A percentile compares a stretch with the other conserved stretches of the same genome.
Evolutionary conservation across 2,329 filamentous ascomycete species (phyloP).

Genomic region (Neurospora sp.): DNA sequence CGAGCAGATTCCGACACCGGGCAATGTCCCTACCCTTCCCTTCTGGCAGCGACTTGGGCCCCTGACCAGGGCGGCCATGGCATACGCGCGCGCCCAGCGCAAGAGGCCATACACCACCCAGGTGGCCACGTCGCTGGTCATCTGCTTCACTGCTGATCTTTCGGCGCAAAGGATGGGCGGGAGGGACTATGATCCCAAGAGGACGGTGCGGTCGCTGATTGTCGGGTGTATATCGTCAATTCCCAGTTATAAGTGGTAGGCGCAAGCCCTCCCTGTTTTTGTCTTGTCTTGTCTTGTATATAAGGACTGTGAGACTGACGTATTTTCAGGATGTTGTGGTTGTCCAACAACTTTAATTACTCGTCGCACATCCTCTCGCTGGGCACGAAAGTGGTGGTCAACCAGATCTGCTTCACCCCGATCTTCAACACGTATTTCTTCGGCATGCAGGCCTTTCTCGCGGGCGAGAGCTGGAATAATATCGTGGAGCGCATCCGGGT

Average conservation of each 20-base stretch:
- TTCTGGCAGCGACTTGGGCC: constrained; percentile 51
- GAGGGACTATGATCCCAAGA: constrained; percentile 54
- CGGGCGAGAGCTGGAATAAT: constrained; percentile 55
- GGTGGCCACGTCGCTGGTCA: constrained; percentile 61
- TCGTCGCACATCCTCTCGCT: constrained; percentile 61
- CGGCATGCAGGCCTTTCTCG: constrained; percentile 64
- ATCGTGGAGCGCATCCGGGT: constrained; percentile 60
- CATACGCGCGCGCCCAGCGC: constrained; percentile 63
- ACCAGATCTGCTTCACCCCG: constrained; percentile 74
- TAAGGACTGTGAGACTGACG: background rate
- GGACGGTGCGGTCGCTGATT: constrained; percentile 61
- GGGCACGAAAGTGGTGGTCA: constrained; percentile 66
- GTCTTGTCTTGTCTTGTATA: background rate
- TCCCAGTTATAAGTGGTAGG: constrained; percentile 73
- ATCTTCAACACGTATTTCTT: constrained; percentile 80
- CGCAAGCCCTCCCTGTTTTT: constrained; percentile 1
- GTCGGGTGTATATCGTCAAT: constrained; percentile 68
- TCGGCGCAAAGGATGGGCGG: constrained; percentile 62
- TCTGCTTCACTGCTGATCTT: constrained; percentile 71
- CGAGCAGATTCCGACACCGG: constrained; percentile 32
- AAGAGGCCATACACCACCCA: constrained; percentile 72
- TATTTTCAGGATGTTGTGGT: constrained; percentile 59
- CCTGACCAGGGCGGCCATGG: constrained; percentile 40
- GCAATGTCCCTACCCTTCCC: constrained; percentile 31
- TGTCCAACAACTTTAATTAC: constrained; percentile 79